Evolutionary conservation across 805 yeast species (phyloP), one percentile per base, ranked within the genome.

Genomic region (Blastobotrys robertii): DNA sequence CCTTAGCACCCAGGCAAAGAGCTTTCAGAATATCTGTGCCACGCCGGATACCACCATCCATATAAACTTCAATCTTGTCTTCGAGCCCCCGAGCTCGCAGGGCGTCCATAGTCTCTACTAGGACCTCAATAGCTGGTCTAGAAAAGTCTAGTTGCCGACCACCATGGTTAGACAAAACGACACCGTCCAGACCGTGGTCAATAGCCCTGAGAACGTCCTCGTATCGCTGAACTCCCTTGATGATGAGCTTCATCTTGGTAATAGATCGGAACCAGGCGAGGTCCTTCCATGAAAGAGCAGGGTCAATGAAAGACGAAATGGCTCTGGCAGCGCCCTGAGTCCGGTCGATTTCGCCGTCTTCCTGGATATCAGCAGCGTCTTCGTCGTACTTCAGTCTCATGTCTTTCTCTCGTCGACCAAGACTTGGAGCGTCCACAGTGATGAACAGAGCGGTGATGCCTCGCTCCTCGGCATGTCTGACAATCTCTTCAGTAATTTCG

Each of bases 351-450:
- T 55, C 68, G 22, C 60, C 68, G 33, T 65, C 70, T 1, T 54
- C 61, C 45, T 65, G 67, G 8, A 65, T 68, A 22, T 63, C 65
- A 41, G 75, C 76, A 1, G 70, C 69, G 11, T 71, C 70, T 54
- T 72, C 71, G 40, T 70, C 74, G 48, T 73, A 73, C 57, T 82
- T 81, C 44, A 77, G 63, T 48, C 85, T 74, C 76, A 76, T 74
- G 56, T 86, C 95, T 62, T 85, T 87, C 62, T 88, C 97, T 53
- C 97, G 76, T 49, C 92, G 76, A 10, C 97, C 97, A 35, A 87
- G 69, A 48, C 83, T 81, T 5, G 96, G 96, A 0, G 96, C 95
- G 67, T 87, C 96, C 6, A 85, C 95, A 0, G 97, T 87, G 50
- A 87, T 76, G 57, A 86, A 86, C 30, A 87, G 67, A 3, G 92